phyloP scores from a whole-genome alignment of 2,329 filamentous ascomycete species.

The Alternaria atra region DNA sequence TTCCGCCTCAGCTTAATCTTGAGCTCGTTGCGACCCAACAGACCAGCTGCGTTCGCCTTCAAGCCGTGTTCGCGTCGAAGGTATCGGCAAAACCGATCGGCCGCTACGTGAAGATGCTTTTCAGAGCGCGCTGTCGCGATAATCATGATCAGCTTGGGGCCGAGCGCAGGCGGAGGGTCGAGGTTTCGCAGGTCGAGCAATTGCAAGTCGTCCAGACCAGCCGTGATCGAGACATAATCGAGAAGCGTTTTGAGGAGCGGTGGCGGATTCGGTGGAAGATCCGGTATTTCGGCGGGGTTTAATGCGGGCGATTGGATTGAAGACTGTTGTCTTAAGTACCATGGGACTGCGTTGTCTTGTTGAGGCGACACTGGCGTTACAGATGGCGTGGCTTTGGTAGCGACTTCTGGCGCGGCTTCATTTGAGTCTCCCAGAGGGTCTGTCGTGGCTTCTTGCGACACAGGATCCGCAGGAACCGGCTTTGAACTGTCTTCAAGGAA shows the following conservation, averaged over 20 bases:
- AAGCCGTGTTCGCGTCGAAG: constrained; percentile 77
- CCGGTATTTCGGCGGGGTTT: constrained; percentile 66
- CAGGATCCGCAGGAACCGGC: neutral
- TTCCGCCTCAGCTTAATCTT: constrained; percentile 86
- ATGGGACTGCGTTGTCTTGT: constrained; percentile 63
- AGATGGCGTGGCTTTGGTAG: constrained; percentile 10
- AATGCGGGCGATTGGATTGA: constrained; percentile 49
- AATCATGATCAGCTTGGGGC: constrained; percentile 89
- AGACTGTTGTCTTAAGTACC: constrained; percentile 77
- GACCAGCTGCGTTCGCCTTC: constrained; percentile 80
- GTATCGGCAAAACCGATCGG: constrained; percentile 89
- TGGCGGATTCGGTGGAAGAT: constrained; percentile 74
- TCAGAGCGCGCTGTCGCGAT: constrained; percentile 91
- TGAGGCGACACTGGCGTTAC: constrained; percentile 11
- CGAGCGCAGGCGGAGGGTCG: constrained; percentile 86
- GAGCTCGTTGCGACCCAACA: constrained; percentile 89
- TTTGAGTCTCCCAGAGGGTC: neutral
- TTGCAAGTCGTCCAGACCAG: constrained; percentile 83
- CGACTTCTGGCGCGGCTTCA: constrained; percentile 13
- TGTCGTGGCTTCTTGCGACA: constrained; percentile 2
- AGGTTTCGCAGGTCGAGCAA: constrained; percentile 84
- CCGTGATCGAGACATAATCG: constrained; percentile 80
- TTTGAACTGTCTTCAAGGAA: constrained; percentile 15
- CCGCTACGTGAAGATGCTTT: constrained; percentile 90
- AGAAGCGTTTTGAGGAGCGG: constrained; percentile 75